Evolutionary conservation across 2,329 filamentous ascomycete genomes (phyloP).

Genomic region (Pseudogymnoascus pannorum): DNA sequence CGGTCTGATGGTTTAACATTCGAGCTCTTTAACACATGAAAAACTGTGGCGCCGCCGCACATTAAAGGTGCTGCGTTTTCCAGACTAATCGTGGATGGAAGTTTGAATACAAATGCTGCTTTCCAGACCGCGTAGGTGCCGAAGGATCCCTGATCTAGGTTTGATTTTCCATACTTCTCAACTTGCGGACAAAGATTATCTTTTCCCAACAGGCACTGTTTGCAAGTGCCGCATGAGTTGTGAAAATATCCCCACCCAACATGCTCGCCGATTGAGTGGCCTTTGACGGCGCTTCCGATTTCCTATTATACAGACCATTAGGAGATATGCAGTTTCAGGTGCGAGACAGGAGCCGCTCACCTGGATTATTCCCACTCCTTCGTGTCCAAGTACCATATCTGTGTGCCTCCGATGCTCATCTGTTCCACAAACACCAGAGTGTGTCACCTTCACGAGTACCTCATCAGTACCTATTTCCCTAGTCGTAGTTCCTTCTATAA

Average conservation of each 20-base stretch:
- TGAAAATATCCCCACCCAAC: constrained; percentile 42
- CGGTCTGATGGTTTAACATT: constrained; percentile 27
- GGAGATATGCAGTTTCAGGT: not conserved
- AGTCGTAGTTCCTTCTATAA: constrained; percentile 42
- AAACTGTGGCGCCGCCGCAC: constrained; percentile 40
- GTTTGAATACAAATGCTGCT: constrained; percentile 33
- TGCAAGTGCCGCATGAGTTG: constrained; percentile 37
- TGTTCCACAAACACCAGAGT: constrained; percentile 61
- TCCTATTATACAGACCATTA: constrained; percentile 17
- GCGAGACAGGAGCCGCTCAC: constrained; percentile 13
- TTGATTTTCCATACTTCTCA: constrained; percentile 34
- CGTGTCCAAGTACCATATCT: constrained; percentile 41
- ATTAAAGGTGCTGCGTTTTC: constrained; percentile 38
- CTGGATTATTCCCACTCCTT: constrained; percentile 41
- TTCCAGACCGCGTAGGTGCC: constrained; percentile 33
- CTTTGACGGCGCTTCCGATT: constrained; percentile 35
- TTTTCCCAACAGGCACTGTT: constrained; percentile 37
- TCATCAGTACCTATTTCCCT: constrained; percentile 42
- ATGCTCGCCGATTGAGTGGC: constrained; percentile 37
- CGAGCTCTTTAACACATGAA: constrained; percentile 30
- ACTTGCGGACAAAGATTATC: constrained; percentile 38
- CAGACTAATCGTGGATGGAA: constrained; percentile 33
- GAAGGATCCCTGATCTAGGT: constrained; percentile 43
- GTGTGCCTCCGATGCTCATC: constrained; percentile 34
- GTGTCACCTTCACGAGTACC: constrained; percentile 56